Evolutionary conservation across 441 rosid genomes (phyloP), one percentile per base, ranked within the genome.

Genomic region (Melastoma candidum): DNA sequence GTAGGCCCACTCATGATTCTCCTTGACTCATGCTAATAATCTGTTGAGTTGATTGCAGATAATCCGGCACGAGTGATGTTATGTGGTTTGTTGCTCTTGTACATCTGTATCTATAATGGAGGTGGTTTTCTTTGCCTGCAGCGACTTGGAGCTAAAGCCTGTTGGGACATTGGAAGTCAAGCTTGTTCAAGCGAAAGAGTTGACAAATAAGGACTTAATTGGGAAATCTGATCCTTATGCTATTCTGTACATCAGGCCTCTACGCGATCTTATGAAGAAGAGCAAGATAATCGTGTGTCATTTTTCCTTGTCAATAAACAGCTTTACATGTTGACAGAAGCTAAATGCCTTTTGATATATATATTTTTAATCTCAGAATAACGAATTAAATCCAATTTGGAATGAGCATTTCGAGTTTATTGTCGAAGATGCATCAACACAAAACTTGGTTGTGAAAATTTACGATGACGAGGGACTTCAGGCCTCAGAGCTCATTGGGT

Each of bases 181-280:
- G 73, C 85, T 95, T 65, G 90, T 95, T 64, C 97, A 95, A 78
- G 99, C 95, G 58, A 95, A 82, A 63, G 85, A 77, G 11, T 76
- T 94, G 65, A 64, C 88, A 26, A 87, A 90, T 66, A 94, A 90
- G 80, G 99, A 94, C 71, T 9, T 94, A 14, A 70, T 94, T 27
- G 99, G 99, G 63, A 94, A 87, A 77, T 90, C 99, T 1, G 99
- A 94, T 84, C 97, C 99, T 54, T 94, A 61, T 63, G 95, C 84
- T 48, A 76, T 70, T 32, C 26, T 94, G 13, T 87, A 79, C 54
- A 55, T 90, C 47, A 90, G 99, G 22, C 97, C 99, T 0, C 54
- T 94, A 56, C 90, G 73, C 7, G 72, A 82, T 63, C 78, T 70
- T 73, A 87, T 63, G 49, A 82, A 82, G 57, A 85, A 73, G 53